phyloP scores from a whole-genome alignment of 768 basidiomycete genomes.

The Coprinopsis marcescibilis region DNA sequence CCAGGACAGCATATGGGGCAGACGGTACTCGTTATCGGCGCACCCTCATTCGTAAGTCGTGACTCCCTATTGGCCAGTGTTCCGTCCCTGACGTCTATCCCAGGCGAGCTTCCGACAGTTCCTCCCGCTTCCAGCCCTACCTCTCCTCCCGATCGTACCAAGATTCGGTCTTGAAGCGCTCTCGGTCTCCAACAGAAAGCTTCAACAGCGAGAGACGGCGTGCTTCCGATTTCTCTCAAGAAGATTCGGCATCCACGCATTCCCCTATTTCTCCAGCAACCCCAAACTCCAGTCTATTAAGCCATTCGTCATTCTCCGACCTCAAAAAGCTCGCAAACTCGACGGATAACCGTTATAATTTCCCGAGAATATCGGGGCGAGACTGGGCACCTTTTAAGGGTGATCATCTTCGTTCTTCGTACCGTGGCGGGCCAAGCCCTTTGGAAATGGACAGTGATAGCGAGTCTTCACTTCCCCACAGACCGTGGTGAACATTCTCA shows the following conservation, averaged over 20 bases:
- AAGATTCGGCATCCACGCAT: constrained; percentile 42
- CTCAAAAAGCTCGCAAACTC: constrained; percentile 11
- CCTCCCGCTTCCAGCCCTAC: constrained; percentile 27
- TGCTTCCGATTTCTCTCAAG: constrained; percentile 34
- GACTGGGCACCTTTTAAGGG: constrained; percentile 8
- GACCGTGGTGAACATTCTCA: constrained; percentile 37
- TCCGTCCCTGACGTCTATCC: constrained; percentile 8
- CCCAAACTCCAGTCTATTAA: constrained; percentile 38
- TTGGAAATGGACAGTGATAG: constrained; percentile 32
- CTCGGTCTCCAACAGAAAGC: constrained; percentile 18
- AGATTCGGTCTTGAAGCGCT: constrained; percentile 19
- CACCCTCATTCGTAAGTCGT: constrained; percentile 24
- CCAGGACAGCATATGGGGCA: constrained; percentile 25
- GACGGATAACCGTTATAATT: constrained; percentile 8
- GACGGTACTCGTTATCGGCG: constrained; percentile 39
- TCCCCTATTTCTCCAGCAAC: constrained; percentile 54
- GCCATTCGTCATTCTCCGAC: constrained; percentile 11
- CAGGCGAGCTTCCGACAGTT: constrained; percentile 20
- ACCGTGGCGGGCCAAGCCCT: constrained; percentile 15
- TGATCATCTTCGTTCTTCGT: constrained; percentile 14
- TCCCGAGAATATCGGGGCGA: constrained; percentile 8
- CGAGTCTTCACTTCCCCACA: constrained; percentile 30
- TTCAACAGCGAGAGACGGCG: constrained; percentile 12
- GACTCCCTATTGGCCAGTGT: background rate
- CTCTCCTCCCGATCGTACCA: constrained; percentile 20